phyloP scores from a whole-genome alignment of 1,284 basidiomycete species.

The Butyriboletus appendiculatus region DNA sequence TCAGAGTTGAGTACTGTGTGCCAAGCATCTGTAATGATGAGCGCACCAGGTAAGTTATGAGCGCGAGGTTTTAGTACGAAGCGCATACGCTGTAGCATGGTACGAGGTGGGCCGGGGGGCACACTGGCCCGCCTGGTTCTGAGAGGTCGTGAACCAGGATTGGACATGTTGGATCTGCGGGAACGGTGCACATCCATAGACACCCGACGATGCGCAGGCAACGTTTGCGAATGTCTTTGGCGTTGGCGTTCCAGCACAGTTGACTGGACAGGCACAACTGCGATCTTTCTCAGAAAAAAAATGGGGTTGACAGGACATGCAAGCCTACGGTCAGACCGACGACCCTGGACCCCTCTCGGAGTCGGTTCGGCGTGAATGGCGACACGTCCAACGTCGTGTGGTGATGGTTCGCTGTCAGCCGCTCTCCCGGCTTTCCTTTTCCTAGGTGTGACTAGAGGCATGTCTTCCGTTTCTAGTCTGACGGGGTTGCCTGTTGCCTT shows the following conservation, averaged over 20 bases:
- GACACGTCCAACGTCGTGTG: conserved; percentile 16
- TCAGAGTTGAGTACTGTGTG: conserved; percentile 61
- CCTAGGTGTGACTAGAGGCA: conserved; percentile 19
- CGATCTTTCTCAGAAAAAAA: conserved; percentile 11
- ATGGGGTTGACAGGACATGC: background rate
- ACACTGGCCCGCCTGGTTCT: conserved; percentile 28
- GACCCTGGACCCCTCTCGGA: conserved; percentile 28
- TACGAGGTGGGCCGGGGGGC: conserved; percentile 33
- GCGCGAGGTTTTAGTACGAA: background rate
- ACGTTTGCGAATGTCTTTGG: conserved; percentile 25
- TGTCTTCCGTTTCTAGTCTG: conserved; percentile 22
- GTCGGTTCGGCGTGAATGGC: conserved; percentile 14
- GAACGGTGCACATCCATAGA: conserved; percentile 30
- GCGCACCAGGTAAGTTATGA: conserved; percentile 54
- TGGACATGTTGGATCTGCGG: conserved; percentile 26
- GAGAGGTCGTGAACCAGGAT: conserved; percentile 22
- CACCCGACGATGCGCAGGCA: conserved; percentile 29
- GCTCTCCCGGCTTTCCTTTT: conserved; percentile 32
- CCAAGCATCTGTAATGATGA: conserved; percentile 58
- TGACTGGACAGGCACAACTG: conserved; percentile 27
- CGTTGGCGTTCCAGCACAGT: conserved; percentile 28
- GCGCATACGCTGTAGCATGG: conserved; percentile 55
- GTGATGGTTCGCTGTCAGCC: conserved; percentile 11
- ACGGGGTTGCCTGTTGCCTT: conserved; percentile 17
- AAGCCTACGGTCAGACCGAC: conserved; percentile 34